Evolutionary conservation across 2,329 filamentous ascomycete species (phyloP).

Genomic region (Colletotrichum neosansevieriae): DNA sequence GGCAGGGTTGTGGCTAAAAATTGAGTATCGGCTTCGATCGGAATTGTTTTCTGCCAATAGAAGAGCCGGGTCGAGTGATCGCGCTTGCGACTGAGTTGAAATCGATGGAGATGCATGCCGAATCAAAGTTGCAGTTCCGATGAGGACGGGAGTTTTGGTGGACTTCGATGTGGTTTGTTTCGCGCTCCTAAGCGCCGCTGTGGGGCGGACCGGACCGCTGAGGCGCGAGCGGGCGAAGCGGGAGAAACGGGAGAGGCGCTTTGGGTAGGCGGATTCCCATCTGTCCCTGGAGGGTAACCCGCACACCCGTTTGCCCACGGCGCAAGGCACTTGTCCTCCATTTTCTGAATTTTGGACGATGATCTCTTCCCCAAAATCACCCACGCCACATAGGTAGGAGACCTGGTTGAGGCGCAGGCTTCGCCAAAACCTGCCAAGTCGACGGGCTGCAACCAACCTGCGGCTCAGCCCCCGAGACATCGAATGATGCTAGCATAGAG

Average conservation of each 20-base stretch:
- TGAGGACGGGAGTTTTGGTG: not conserved
- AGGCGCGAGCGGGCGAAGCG: not conserved
- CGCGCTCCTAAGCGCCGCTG: conserved; percentile 14
- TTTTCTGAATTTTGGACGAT: too few species aligned
- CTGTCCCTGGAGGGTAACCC: not conserved
- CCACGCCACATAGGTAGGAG: too few species aligned
- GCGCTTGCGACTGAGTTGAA: not conserved
- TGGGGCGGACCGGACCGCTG: conserved; percentile 26
- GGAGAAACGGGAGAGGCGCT: conserved; percentile 1
- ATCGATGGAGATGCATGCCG: not conserved
- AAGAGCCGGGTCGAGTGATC: too few species aligned
- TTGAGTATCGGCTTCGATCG: not conserved
- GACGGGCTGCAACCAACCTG: not conserved
- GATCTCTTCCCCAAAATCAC: too few species aligned
- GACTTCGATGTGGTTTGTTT: not conserved
- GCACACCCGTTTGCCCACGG: not conserved
- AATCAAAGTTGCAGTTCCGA: not conserved
- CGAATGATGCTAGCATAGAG: not conserved
- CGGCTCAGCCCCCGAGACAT: not conserved
- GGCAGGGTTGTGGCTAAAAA: not conserved
- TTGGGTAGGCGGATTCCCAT: not conserved
- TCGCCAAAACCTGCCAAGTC: not conserved
- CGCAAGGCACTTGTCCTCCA: too few species aligned
- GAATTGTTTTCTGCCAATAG: too few species aligned
- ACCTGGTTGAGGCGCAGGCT: not conserved